phyloP scores from a whole-genome alignment of 768 basidiomycete species.

The Filobasidium floriforme region DNA sequence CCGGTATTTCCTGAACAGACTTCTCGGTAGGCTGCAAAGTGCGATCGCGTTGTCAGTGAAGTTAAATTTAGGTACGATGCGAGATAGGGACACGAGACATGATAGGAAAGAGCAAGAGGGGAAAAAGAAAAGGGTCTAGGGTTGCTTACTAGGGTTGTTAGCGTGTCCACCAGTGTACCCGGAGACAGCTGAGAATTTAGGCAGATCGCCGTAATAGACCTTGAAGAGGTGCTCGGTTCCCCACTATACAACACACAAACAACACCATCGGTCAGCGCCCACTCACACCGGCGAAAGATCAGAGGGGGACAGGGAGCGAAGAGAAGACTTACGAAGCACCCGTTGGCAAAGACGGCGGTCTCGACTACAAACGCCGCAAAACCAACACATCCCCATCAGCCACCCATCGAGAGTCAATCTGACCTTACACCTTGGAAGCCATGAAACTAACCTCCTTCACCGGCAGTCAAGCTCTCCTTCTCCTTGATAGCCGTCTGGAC shows the following conservation, averaged over 20 bases:
- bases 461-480: constrained; percentile 27
- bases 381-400: neutral
- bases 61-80: neutral
- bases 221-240: constrained; percentile 44
- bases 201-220: constrained; percentile 39
- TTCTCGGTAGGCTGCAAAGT: constrained; percentile 56
- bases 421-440: too few species aligned
- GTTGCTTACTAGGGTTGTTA: constrained; percentile 33
- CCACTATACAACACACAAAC: constrained; percentile 30
- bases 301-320: neutral
- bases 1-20: constrained; percentile 76
- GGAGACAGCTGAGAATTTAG: constrained; percentile 37
- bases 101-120: neutral
- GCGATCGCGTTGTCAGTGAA: neutral
- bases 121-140: neutral
- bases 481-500: constrained; percentile 41
- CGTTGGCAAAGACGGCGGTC: constrained; percentile 43
- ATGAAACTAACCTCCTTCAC: constrained; percentile 39
- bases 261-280: too few species aligned
- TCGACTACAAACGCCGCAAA: constrained; percentile 29
- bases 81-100: too few species aligned
- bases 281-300: too few species aligned
- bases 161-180: constrained; percentile 41
- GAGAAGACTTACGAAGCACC: constrained; percentile 40
- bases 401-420: too few species aligned